Base-by-base conservation (phyloP, 2,329 filamentous ascomycete genomes). In the Helotiales sp. region DNA sequence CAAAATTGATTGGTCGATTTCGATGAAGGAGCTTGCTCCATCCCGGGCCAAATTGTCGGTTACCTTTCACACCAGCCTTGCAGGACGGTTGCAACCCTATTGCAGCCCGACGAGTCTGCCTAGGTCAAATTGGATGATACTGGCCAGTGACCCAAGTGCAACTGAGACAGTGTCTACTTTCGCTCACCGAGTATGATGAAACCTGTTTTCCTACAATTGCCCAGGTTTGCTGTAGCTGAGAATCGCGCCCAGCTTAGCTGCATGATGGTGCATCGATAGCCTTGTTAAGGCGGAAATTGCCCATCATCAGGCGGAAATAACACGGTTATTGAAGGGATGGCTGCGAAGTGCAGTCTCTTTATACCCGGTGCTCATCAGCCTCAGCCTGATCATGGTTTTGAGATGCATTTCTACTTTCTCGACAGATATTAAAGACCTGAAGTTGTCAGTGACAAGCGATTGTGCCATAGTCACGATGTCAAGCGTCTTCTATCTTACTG, bases 21-120 rank as follows among this genome's bases (percentile, higher is more conserved):
- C 55, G 58, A 52, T 61, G 52, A 58, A 44, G 40, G 22, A 24
- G 3, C 22, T 44, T 27, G 40, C 19, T 44, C 40, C 40, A 44
- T 3, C 40, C 24, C 22, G n/a, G n/a, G n/a, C n/a, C n/a, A n/a
- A n/a, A n/a, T n/a, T n/a, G n/a, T 6, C 5, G 6, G 9, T 10
- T 12, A 25, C 40, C 12, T 44, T 25, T 19, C 22, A 24, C 40
- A 44, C 27, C 40, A 44, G 40, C 40, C 40, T 44, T 44, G 40
- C 40, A 44, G 40, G 27, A 44, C n/a, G 40, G 22, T 24, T 25
- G 19, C 40, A 44, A 5, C 19, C 10, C 13, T 44, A n/a, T 40
- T 44, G 40, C 19, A 24, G 40, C 40, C 40, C 22, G 40, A 44
- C 40, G 22, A 25, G 19, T 44, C 19, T 24, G 40, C 40, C 22